Percentiles rank a stretch among this genome's conserved stretches.
Evolutionary conservation across 352 stramenopile species (phyloP).

Genomic region (Globisporangium uncinulatum): DNA sequence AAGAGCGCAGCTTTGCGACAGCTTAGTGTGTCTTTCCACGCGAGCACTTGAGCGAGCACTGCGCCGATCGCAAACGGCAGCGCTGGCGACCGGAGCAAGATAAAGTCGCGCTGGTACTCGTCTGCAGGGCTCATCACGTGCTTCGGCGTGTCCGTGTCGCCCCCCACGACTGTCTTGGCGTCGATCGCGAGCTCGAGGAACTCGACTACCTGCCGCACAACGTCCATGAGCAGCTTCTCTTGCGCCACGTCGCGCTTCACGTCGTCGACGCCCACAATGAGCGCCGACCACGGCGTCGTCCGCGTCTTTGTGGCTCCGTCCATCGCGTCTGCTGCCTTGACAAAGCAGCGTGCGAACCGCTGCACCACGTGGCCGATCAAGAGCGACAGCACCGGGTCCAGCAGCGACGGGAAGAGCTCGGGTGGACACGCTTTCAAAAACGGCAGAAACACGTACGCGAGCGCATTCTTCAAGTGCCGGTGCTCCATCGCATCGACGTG

Average conservation of each 20-base stretch:
- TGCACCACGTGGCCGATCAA: slow-evolving; percentile 54
- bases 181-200: slow-evolving; percentile 70
- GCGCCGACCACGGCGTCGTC: slow-evolving; percentile 37
- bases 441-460: slow-evolving; percentile 67
- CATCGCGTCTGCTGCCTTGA: slow-evolving; percentile 10
- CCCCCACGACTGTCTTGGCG: slow-evolving; percentile 65
- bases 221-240: slow-evolving; percentile 71
- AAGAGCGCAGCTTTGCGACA: slow-evolving; percentile 55
- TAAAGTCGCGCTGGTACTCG: slow-evolving; percentile 52
- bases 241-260: slow-evolving; percentile 60
- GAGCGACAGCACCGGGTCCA: slow-evolving; percentile 52
- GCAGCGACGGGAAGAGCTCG: slow-evolving; percentile 48
- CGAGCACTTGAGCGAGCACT: slow-evolving; percentile 53
- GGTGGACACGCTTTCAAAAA: slow-evolving; percentile 66
- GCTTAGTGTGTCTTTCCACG: slow-evolving; percentile 70
- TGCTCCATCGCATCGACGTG: slow-evolving; percentile 67
- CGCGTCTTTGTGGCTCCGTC: slow-evolving; percentile 12
- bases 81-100: slow-evolving; percentile 35
- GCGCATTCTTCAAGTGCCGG: slow-evolving; percentile 54
- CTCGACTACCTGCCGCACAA: slow-evolving; percentile 61
- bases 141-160: slow-evolving; percentile 68
- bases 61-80: slow-evolving; percentile 45
- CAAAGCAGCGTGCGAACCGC: slow-evolving; percentile 40
- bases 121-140: slow-evolving; percentile 64
- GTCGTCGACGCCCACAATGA: slow-evolving; percentile 62